Evolutionary conservation across 106 monocot genomes (phyloP), one percentile per base, ranked within the genome.

Genomic region (Posidonia australis): DNA sequence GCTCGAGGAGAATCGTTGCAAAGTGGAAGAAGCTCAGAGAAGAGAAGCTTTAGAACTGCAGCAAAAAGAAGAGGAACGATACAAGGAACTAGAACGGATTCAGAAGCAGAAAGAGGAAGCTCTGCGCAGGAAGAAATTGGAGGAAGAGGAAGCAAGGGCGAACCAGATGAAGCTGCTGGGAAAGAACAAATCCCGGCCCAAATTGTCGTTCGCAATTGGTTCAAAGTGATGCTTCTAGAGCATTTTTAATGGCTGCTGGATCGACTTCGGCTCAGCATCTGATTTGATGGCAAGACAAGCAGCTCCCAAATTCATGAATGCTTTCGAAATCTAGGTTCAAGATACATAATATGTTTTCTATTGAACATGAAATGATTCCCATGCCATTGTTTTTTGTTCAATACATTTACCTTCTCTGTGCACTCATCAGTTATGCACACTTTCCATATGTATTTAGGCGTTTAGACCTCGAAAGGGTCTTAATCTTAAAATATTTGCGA

Each of bases 81-180:
- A 96, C 72, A 77, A 77, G 61, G 94, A 96, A 41, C 55, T 96
- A 46, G 94, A 90, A 42, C 78, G 60, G 44, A 72, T 90, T 32
- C 94, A 90, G 44, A 82, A 78, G 58, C 74, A 96, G 58, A 96
- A 83, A 69, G 94, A 96, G 72, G 94, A 96, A 77, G 94, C 90
- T 31, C 44, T 87, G 82, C 65, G 82, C 10, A 84, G 90, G 68
- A 96, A 90, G 74, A 90, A 80, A 71, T 65, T 84, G 80, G 94
- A 96, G 55, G 94, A 96, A 65, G 90, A 96, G 48, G 76, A 90
- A 54, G 79, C 90, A 64, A 77, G 65, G 72, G 76, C 84, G 11
- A 96, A 84, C 32, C 94, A 90, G 69, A 96, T 90, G 90, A 84
- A 84, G 74, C 71, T 96, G 21, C 64, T 96, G 62, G 94, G 90